A percentile compares a stretch with the other conserved stretches of the same genome.
These are phyloP conservation scores for Aspergillus amoenus DNA, from an alignment of 2,329 filamentous ascomycete genomes.

Conservation along the genomic window DNA sequence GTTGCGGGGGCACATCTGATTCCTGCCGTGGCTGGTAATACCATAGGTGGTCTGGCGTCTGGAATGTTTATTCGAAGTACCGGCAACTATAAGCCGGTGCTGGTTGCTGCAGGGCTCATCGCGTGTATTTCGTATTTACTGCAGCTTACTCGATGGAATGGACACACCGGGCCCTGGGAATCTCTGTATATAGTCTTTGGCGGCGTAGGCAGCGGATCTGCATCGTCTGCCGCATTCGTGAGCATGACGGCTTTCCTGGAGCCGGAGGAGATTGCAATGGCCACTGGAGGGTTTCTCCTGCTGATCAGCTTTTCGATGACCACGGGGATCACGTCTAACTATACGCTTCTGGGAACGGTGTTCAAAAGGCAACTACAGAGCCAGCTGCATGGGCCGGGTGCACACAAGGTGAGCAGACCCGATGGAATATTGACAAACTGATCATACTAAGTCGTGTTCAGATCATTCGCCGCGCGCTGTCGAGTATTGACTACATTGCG, in stretches of 20 bases:
- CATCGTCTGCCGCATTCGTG: conserved; percentile 50
- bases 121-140: conserved; percentile 54
- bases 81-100: conserved; percentile 58
- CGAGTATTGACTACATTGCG: conserved; percentile 11
- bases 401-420: conserved; percentile 20
- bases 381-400: conserved; percentile 29
- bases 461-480: conserved; percentile 13
- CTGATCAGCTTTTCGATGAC: conserved; percentile 45
- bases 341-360: conserved; percentile 37
- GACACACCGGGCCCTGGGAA: conserved; percentile 55
- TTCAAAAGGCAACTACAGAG: conserved; percentile 33
- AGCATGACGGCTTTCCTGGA: conserved; percentile 49
- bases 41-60: conserved; percentile 59
- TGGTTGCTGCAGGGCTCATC: conserved; percentile 52
- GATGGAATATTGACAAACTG: not conserved
- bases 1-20: conserved; percentile 62
- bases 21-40: conserved; percentile 67
- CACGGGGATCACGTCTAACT: conserved; percentile 39
- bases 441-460: not conserved
- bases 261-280: conserved; percentile 50
- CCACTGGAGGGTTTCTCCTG: conserved; percentile 50
- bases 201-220: conserved; percentile 53
- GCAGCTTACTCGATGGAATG: conserved; percentile 59
- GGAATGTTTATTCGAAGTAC: conserved; percentile 60
- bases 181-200: conserved; percentile 61